Conservation (phyloP, 768 basidiomycete genomes). For the Tricholoma flavovirens region DNA sequence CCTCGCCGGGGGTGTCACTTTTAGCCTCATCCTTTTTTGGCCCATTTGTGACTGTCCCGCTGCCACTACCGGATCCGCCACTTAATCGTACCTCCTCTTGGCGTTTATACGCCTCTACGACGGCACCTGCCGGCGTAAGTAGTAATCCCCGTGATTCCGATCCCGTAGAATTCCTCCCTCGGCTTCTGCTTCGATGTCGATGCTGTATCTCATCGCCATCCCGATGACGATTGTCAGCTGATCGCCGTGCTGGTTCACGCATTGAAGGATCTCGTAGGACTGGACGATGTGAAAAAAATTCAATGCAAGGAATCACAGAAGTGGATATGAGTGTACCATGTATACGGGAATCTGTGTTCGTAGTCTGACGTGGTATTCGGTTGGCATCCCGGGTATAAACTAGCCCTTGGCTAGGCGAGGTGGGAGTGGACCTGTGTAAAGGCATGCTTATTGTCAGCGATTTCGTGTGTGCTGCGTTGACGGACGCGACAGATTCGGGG, state of each 20-base stretch:
- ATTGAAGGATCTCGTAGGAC: neutral
- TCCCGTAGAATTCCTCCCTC: neutral
- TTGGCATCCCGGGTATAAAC: neutral
- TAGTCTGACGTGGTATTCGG: neutral
- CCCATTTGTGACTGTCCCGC: no score
- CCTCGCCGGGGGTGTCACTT: neutral
- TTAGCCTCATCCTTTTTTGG: no score
- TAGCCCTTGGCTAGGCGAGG: neutral
- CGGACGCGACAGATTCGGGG: neutral
- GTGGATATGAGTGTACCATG: neutral
- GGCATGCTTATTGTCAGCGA: neutral
- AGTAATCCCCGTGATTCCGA: neutral
- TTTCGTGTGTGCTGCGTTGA: neutral
- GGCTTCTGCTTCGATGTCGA: neutral
- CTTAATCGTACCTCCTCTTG: constrained; percentile 24
- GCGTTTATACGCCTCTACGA: constrained; percentile 44
- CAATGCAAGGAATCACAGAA: no score
- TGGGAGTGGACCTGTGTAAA: neutral
- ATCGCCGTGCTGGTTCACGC: neutral
- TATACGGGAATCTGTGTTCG: neutral
- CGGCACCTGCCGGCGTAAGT: constrained; percentile 41
- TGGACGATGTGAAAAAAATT: neutral
- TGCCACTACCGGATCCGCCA: neutral
- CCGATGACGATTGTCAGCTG: neutral
- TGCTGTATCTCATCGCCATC: neutral